A percentile compares a stretch with the other conserved stretches of the same genome.
These are phyloP conservation scores for Debaryomycetaceae sp. DNA, from an alignment of 1,139 yeast species.

Conservation along the genomic window DNA sequence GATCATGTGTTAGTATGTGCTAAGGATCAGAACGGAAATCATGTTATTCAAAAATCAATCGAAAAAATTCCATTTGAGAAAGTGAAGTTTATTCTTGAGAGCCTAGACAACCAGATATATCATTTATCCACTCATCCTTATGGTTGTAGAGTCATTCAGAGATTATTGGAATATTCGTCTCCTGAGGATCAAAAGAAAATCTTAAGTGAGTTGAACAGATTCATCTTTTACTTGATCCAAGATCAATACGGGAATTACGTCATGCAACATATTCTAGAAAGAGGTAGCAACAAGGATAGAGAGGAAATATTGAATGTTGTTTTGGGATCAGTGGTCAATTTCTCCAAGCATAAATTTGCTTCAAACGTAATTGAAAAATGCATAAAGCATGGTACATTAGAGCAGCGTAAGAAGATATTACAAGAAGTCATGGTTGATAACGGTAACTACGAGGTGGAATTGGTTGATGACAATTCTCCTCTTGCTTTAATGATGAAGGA, in stretches of 20 bases:
- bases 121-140: slow-evolving; percentile 93
- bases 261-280: slow-evolving; percentile 89
- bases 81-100: slow-evolving; percentile 68
- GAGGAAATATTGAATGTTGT: slow-evolving; percentile 42
- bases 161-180: slow-evolving; percentile 76
- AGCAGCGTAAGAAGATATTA: slow-evolving; percentile 62
- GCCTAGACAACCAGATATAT: slow-evolving; percentile 76
- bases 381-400: slow-evolving; percentile 64
- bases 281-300: slow-evolving; percentile 54
- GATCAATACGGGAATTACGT: slow-evolving; percentile 98
- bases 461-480: slow-evolving; percentile 54
- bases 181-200: slow-evolving; percentile 61
- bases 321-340: slow-evolving; percentile 63
- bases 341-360: slow-evolving; percentile 94
- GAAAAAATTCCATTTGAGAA: slow-evolving; percentile 76
- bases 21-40: slow-evolving; percentile 97
- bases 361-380: slow-evolving; percentile 97
- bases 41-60: slow-evolving; percentile 92
- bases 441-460: slow-evolving; percentile 37
- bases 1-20: slow-evolving; percentile 74
- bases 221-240: slow-evolving; percentile 75
- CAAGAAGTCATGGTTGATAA: slow-evolving; percentile 57
- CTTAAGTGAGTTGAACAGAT: slow-evolving; percentile 67
- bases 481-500: slow-evolving; percentile 92
- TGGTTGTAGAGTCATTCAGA: slow-evolving; percentile 95